Evolutionary conservation across 768 basidiomycete genomes (phyloP).

Genomic region (Mycena indigotica): DNA sequence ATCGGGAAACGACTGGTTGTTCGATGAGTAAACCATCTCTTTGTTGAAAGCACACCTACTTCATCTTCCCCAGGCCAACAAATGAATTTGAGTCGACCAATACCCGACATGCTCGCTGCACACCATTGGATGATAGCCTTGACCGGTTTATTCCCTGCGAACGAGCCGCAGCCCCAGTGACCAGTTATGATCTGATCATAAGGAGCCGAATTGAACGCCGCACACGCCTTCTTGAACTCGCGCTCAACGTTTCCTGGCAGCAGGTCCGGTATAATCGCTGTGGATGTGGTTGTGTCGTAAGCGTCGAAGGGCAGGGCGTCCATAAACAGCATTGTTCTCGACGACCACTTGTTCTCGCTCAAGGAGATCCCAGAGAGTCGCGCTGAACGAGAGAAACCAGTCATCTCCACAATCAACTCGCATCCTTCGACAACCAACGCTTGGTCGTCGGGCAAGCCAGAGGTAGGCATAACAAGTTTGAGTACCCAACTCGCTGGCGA

Average conservation of each 20-base stretch:
- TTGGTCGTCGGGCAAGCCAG: constrained; percentile 3
- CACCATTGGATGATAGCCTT: constrained; percentile 20
- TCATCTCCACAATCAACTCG: constrained; percentile 10
- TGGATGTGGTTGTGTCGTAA: constrained; percentile 4
- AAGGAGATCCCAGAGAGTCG: constrained; percentile 1
- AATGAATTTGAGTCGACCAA: constrained; percentile 7
- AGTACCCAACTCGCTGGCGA: constrained; percentile 12
- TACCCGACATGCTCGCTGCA: constrained; percentile 18
- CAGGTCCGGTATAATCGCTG: constrained; percentile 4
- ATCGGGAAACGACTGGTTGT: background rate
- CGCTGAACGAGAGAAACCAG: constrained; percentile 9
- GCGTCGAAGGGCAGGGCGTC: constrained; percentile 18
- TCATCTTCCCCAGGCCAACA: background rate
- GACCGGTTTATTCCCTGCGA: constrained; percentile 19
- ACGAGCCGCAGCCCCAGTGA: constrained; percentile 24
- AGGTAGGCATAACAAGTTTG: constrained; percentile 11
- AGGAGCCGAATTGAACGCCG: constrained; percentile 8
- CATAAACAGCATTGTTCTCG: constrained; percentile 21
- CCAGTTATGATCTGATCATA: constrained; percentile 18
- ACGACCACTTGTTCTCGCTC: constrained; percentile 3
- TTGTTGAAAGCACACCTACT: background rate
- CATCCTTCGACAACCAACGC: constrained; percentile 17
- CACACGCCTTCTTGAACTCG: constrained; percentile 18
- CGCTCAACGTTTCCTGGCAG: constrained; percentile 17
- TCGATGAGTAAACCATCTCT: no score